Evolutionary conservation across 331 rosid species (phyloP).

Genomic region (Rhamnella rubrinervis): DNA sequence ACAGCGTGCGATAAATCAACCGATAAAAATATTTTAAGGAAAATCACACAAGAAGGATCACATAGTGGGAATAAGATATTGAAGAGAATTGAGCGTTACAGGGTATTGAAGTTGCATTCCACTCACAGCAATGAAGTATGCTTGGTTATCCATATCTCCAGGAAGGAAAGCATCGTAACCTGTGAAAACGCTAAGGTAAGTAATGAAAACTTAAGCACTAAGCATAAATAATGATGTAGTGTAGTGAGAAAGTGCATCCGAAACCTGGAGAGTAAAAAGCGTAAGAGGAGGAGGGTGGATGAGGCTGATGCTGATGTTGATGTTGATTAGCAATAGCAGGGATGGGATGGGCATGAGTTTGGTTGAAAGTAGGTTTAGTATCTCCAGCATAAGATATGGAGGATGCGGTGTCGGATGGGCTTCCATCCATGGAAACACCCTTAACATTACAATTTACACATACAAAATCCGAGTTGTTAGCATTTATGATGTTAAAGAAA

Average conservation of each 20-base stretch:
- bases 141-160: constrained; percentile 64
- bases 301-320: too few relatives aligned
- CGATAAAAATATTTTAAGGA: too few relatives aligned
- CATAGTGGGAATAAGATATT: too few relatives aligned
- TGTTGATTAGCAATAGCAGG: constrained; percentile 18
- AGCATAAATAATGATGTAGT: constrained; percentile 13
- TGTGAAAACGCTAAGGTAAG: constrained; percentile 55
- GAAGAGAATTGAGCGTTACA: constrained; percentile 36
- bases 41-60: too few relatives aligned
- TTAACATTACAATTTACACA: too few relatives aligned
- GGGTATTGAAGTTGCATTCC: constrained; percentile 62
- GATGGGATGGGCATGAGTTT: constrained; percentile 48
- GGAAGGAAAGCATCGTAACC: constrained; percentile 56
- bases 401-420: constrained; percentile 64
- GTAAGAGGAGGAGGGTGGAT: constrained; percentile 43
- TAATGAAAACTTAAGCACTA: constrained; percentile 37
- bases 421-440: constrained; percentile 42
- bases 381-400: constrained; percentile 62
- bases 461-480: too few relatives aligned
- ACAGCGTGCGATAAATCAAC: too few relatives aligned
- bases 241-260: constrained; percentile 25
- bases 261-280: constrained; percentile 78
- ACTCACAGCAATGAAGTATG: constrained; percentile 57
- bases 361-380: constrained; percentile 42
- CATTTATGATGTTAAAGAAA: constrained; percentile 34